phyloP scores from a whole-genome alignment of 2,329 filamentous ascomycete genomes.

The Xylaria sp. region DNA sequence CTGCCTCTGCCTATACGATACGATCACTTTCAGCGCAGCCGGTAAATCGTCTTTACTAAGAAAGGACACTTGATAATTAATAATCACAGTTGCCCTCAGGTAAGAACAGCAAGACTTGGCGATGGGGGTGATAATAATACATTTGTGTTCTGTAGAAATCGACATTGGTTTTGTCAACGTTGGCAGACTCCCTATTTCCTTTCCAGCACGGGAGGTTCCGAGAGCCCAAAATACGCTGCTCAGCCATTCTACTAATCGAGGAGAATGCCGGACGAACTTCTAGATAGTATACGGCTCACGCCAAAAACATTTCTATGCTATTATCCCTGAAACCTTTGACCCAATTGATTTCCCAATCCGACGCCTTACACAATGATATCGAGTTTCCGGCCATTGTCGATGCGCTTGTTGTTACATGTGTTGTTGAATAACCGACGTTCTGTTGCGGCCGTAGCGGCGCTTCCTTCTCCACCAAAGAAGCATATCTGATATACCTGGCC shows the following conservation, averaged over 20 bases:
- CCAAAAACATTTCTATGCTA: constrained; percentile 16
- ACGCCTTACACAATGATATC: constrained; percentile 22
- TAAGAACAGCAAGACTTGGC: not conserved
- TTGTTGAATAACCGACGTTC: constrained; percentile 1
- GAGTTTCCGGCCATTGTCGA: not conserved
- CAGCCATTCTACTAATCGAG: not conserved
- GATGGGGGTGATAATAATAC: not conserved
- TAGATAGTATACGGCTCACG: constrained; percentile 11
- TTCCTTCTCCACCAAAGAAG: constrained; percentile 6
- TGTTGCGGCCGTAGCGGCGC: not conserved
- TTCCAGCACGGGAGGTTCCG: not conserved
- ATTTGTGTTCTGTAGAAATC: not conserved
- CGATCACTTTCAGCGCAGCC: not conserved
- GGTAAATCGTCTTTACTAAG: not conserved
- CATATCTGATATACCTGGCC: not conserved
- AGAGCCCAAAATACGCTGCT: not conserved
- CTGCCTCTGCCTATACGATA: not conserved
- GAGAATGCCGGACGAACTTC: not conserved
- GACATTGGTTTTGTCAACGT: not conserved
- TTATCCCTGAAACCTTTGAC: constrained; percentile 7
- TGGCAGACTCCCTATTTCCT: not conserved
- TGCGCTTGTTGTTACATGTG: constrained; percentile 28
- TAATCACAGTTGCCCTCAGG: not conserved
- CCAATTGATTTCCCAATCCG: not conserved
- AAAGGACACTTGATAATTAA: not conserved